Percentiles rank a stretch among this genome's conserved stretches.
phyloP scores from a whole-genome alignment of 495 filamentous ascomycete genomes.

The Trichoderma gamsii region DNA sequence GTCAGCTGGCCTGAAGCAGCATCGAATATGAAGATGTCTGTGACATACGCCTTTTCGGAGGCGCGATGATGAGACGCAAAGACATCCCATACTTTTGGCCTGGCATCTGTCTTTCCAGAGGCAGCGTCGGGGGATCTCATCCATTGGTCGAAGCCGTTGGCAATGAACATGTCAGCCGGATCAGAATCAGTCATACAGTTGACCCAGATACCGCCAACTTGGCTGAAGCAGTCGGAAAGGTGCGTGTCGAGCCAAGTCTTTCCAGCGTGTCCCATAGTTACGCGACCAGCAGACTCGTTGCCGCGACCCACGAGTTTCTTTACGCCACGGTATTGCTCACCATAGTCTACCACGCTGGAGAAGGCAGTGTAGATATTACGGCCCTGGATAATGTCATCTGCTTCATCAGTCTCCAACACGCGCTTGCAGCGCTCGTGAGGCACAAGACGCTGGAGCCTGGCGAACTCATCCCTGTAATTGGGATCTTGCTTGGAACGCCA shows the following conservation, averaged over 20 bases:
- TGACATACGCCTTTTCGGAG: conserved; percentile 28
- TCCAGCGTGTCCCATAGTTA: conserved; percentile 28
- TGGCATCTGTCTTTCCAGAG: too few relatives aligned
- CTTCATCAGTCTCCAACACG: conserved; percentile 37
- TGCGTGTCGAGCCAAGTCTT: conserved; percentile 27
- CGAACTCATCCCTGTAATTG: not conserved
- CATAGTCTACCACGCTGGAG: conserved; percentile 21
- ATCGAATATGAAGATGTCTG: conserved; percentile 47
- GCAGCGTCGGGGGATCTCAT: not conserved
- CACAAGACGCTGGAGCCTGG: not conserved
- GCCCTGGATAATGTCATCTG: conserved; percentile 17
- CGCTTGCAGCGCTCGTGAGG: not conserved
- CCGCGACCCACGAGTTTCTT: conserved; percentile 34
- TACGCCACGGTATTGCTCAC: conserved; percentile 34
- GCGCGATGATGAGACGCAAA: conserved; percentile 22
- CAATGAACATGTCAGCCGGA: not conserved
- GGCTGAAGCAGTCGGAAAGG: conserved; percentile 35
- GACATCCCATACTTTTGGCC: conserved; percentile 26
- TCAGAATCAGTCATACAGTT: conserved; percentile 41
- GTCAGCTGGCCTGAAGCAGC: conserved; percentile 29
- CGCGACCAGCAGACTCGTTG: conserved; percentile 36
- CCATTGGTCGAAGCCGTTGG: not conserved
- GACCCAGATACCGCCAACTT: conserved; percentile 44
- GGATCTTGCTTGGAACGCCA: not conserved
- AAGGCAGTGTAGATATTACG: conserved; percentile 20